phyloP scores from a whole-genome alignment of 148 eudicot genomes.

The Nepenthes mirabilis region DNA sequence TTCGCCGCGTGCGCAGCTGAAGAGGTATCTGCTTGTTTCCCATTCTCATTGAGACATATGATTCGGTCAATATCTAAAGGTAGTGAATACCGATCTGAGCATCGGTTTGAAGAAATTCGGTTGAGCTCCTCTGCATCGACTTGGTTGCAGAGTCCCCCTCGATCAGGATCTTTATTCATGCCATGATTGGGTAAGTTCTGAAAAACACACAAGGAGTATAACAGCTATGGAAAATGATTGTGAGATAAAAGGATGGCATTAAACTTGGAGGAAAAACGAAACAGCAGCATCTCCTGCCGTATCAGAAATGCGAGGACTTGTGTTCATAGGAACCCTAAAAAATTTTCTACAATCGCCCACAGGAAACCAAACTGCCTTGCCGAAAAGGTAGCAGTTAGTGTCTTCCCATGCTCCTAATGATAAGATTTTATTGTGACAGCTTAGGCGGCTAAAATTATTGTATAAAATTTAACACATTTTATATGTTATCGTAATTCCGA shows the following conservation, averaged over 20 bases:
- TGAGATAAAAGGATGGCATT: no score
- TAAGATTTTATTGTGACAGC: no score
- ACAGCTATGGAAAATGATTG: no score
- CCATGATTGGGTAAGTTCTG: constrained; percentile 29
- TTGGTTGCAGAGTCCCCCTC: constrained; percentile 14
- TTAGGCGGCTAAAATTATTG: no score
- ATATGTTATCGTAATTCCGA: no score
- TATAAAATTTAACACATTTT: no score
- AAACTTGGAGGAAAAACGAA: no score
- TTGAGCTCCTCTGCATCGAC: constrained; percentile 40
- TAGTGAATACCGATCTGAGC: constrained; percentile 22
- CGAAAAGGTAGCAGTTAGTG: no score
- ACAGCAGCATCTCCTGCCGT: no score
- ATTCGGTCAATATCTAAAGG: constrained; percentile 18
- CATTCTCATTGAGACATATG: constrained; percentile 14
- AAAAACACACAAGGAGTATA: neutral
- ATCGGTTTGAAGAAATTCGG: constrained; percentile 27
- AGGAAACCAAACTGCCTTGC: neutral
- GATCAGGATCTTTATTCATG: constrained; percentile 6
- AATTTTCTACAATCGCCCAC: neutral
- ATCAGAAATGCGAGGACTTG: no score
- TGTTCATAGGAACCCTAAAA: no score
- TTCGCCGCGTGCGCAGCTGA: constrained; percentile 11
- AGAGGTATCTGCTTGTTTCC: constrained; percentile 12
- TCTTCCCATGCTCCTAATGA: no score